These are phyloP conservation scores for Penicillium ochrochloron DNA, from an alignment of 495 filamentous ascomycete species.

Conservation along the genomic window DNA sequence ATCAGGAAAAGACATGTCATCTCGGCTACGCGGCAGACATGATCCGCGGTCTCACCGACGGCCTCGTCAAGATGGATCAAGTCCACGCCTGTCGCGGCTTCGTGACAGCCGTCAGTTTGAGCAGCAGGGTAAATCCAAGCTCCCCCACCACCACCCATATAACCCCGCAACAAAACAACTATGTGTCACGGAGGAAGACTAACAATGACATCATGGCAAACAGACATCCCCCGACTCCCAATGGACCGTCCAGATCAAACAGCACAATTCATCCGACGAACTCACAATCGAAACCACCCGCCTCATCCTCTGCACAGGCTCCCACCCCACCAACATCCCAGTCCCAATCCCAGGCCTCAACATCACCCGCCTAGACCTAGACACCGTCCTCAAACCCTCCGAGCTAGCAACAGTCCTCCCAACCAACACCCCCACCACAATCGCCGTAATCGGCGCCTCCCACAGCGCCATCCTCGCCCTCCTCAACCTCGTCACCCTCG, in stretches of 20 bases:
- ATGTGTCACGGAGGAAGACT: conserved; percentile 5
- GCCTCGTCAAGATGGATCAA: conserved; percentile 50
- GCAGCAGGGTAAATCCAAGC: conserved; percentile 34
- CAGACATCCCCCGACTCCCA: conserved; percentile 25
- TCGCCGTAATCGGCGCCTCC: conserved; percentile 63
- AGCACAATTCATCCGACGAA: conserved; percentile 31
- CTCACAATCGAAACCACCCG: conserved; percentile 43
- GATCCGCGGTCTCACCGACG: conserved; percentile 53
- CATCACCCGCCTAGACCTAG: conserved; percentile 54
- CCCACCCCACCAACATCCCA: conserved; percentile 52
- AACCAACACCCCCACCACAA: conserved; percentile 36
- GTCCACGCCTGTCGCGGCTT: conserved; percentile 46
- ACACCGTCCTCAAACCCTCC: conserved; percentile 59
- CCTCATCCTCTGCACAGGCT: conserved; percentile 63
- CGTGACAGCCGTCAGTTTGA: conserved; percentile 47
- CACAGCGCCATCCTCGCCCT: conserved; percentile 66
- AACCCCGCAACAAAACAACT: background rate
- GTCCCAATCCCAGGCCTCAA: conserved; percentile 38
- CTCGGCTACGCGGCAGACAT: conserved; percentile 60
- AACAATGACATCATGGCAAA: conserved; percentile 21
- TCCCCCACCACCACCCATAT: background rate
- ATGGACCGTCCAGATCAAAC: conserved; percentile 52
- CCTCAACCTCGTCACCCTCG: conserved; percentile 60
- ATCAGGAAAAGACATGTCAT: conserved; percentile 58
- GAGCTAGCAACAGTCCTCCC: conserved; percentile 50